Conservation (phyloP, 2,329 filamentous ascomycete genomes). For the Cercospora zeae-maydis region DNA sequence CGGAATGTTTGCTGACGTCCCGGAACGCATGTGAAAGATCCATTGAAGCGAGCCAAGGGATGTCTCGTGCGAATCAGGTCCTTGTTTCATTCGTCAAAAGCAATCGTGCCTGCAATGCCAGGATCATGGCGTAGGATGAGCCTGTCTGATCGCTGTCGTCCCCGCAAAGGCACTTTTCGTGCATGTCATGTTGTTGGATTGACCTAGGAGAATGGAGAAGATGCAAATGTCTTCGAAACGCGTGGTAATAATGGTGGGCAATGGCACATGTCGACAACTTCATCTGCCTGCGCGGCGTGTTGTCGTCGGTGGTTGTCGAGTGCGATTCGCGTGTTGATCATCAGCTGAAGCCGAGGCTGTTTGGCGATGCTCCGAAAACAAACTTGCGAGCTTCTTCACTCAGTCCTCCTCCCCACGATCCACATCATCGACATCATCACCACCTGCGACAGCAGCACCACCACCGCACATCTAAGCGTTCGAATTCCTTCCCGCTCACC, state of each 20-base stretch:
- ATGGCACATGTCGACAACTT: conserved; percentile 5
- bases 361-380: background rate
- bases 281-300: conserved; percentile 2
- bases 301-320: conserved; percentile 4
- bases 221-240: background rate
- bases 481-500: background rate
- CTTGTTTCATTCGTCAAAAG: background rate
- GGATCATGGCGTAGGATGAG: background rate
- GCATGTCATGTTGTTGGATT: background rate
- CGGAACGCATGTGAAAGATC: no score
- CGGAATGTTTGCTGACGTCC: no score
- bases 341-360: conserved; percentile 8
- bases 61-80: no score
- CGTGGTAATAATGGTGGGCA: background rate
- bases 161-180: conserved; percentile 6
- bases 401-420: background rate
- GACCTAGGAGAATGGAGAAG: background rate
- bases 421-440: background rate
- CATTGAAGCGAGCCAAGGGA: no score
- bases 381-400: background rate
- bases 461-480: background rate
- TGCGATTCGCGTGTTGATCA: conserved; percentile 9
- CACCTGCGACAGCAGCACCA: background rate
- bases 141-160: conserved; percentile 8
- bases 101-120: background rate